These are phyloP conservation scores for Beauveria australis DNA, from an alignment of 2,329 filamentous ascomycete species.

Conservation along the genomic window DNA sequence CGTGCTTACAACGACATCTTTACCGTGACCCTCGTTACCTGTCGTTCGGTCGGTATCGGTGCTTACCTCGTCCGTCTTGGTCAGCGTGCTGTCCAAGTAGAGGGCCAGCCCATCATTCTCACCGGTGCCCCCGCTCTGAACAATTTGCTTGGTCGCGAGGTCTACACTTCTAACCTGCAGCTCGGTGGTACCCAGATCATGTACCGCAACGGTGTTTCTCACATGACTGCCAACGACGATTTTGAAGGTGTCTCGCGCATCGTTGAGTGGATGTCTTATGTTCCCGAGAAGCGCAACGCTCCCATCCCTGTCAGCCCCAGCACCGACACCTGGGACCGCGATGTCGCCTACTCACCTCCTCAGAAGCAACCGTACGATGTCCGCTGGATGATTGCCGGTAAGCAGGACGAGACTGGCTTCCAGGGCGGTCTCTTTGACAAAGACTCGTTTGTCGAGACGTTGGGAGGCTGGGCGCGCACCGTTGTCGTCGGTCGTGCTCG, in stretches of 20 bases:
- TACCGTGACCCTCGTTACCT: constrained; percentile 94
- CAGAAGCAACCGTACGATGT: constrained; percentile 87
- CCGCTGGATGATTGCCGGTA: constrained; percentile 82
- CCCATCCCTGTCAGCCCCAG: constrained; percentile 88
- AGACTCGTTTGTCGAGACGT: constrained; percentile 91
- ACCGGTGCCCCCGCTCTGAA: constrained; percentile 96
- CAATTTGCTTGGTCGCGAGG: constrained; percentile 94
- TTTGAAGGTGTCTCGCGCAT: constrained; percentile 98
- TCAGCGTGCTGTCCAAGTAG: constrained; percentile 96
- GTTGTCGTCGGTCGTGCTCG: constrained; percentile 95
- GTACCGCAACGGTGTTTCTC: constrained; percentile 99
- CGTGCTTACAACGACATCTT: constrained; percentile 98
- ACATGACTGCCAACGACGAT: constrained; percentile 96
- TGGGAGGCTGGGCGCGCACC: constrained; percentile 93
- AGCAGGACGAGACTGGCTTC: constrained; percentile 71
- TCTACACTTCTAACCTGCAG: constrained; percentile 98
- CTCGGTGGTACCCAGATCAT: constrained; percentile 99
- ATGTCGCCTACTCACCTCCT: constrained; percentile 74
- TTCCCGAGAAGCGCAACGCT: constrained; percentile 89
- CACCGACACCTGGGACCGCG: constrained; percentile 84
- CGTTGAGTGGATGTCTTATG: constrained; percentile 94
- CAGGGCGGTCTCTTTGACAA: constrained; percentile 90
- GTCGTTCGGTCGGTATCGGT: constrained; percentile 97
- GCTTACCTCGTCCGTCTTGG: constrained; percentile 97
- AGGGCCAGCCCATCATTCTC: constrained; percentile 97